Conservation (phyloP, 352 stramenopile species). For the Globisporangium polare region DNA sequence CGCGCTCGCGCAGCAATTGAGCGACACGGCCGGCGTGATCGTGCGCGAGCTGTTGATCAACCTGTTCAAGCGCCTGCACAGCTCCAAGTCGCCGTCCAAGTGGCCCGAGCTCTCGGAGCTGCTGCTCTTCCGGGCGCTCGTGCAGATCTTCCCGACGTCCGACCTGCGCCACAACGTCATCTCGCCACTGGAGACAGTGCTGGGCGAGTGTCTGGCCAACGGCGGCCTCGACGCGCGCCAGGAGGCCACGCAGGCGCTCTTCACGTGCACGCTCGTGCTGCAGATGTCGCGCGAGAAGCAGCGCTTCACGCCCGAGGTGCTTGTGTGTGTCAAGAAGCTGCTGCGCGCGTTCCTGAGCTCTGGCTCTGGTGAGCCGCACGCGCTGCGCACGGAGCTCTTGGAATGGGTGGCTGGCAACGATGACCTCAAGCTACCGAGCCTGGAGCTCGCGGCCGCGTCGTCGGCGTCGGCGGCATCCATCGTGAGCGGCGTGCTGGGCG, state of each 20-base stretch:
- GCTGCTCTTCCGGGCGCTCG: slow-evolving; percentile 87
- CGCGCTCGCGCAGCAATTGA: slow-evolving; percentile 88
- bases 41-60: slow-evolving; percentile 89
- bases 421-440: slow-evolving; percentile 25
- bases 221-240: slow-evolving; percentile 59
- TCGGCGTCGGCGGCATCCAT: slow-evolving; percentile 41
- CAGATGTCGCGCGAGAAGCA: slow-evolving; percentile 86
- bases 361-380: slow-evolving; percentile 22
- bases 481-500: slow-evolving; percentile 38
- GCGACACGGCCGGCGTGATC: slow-evolving; percentile 83
- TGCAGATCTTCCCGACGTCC: slow-evolving; percentile 91
- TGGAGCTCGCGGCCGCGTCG: slow-evolving; percentile 37
- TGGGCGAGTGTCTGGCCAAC: slow-evolving; percentile 87
- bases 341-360: slow-evolving; percentile 42
- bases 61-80: slow-evolving; percentile 86
- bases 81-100: slow-evolving; percentile 64
- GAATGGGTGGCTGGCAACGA: slow-evolving; percentile 28
- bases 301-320: slow-evolving; percentile 86
- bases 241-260: slow-evolving; percentile 84
- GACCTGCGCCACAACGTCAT: slow-evolving; percentile 94
- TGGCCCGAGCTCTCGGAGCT: slow-evolving; percentile 89
- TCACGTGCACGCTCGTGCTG: slow-evolving; percentile 64
- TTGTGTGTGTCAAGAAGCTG: slow-evolving; percentile 46
- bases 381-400: slow-evolving; percentile 46
- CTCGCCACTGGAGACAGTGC: slow-evolving; percentile 88